phyloP scores from a whole-genome alignment of 2,329 filamentous ascomycete genomes.

The Ophiocordyceps polyrhachis-furcata region DNA sequence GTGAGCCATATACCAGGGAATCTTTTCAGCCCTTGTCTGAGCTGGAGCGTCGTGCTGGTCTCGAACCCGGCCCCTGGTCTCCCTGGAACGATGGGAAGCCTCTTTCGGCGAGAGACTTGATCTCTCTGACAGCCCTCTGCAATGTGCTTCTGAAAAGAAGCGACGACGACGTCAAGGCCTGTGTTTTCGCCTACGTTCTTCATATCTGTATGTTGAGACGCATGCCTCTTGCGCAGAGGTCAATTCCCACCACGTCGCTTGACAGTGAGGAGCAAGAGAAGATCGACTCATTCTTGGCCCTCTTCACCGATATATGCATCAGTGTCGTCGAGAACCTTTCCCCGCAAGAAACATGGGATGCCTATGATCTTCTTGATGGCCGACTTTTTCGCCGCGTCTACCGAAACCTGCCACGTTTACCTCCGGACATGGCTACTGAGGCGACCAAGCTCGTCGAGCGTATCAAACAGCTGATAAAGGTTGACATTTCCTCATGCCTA shows the following conservation, averaged over 20 bases:
- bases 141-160: conserved; percentile 3
- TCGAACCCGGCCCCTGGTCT: not conserved
- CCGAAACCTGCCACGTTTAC: conserved; percentile 2
- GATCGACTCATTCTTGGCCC: conserved; percentile 1
- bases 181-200: conserved; percentile 6
- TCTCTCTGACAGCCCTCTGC: conserved; percentile 5
- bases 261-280: not conserved
- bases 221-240: conserved; percentile 7
- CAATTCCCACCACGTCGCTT: conserved; percentile 2
- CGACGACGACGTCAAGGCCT: not conserved
- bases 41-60: not conserved
- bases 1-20: not conserved
- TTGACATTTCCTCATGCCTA: not conserved
- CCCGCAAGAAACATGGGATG: conserved; percentile 7
- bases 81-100: conserved; percentile 4
- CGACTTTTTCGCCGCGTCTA: conserved; percentile 10
- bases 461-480: not conserved
- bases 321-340: conserved; percentile 3
- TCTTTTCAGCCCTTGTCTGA: not conserved
- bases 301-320: conserved; percentile 8
- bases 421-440: not conserved
- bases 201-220: conserved; percentile 10
- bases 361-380: conserved; percentile 15
- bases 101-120: conserved; percentile 4
- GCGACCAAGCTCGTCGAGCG: not conserved